phyloP scores from a whole-genome alignment of 225 moss, liverwort and hornwort species.

The Marchantia polymorpha region DNA sequence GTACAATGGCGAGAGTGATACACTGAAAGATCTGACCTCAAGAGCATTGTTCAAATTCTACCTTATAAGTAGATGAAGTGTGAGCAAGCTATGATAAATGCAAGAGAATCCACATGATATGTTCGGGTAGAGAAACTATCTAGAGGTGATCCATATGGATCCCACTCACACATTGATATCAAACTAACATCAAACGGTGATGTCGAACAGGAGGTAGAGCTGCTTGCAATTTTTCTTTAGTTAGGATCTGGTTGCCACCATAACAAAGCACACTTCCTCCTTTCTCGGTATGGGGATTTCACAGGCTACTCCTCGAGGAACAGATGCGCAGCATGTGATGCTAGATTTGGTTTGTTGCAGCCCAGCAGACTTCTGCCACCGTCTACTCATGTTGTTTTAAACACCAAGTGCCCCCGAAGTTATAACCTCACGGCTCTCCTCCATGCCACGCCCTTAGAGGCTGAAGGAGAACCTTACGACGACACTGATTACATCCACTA shows the following conservation, averaged over 20 bases:
- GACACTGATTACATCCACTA: slow-evolving; percentile 23
- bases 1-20: no score
- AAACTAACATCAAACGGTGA: no score
- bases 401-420: slow-evolving; percentile 13
- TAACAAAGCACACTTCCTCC: neutral
- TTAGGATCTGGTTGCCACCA: neutral
- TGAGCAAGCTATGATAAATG: no score
- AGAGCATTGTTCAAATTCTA: no score
- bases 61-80: no score
- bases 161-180: no score
- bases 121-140: no score
- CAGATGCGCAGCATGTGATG: slow-evolving; percentile 24
- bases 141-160: no score
- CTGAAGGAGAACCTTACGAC: neutral
- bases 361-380: slow-evolving; percentile 9
- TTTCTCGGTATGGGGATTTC: neutral
- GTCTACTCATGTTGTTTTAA: slow-evolving; percentile 25
- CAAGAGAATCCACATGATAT: no score
- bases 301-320: slow-evolving; percentile 23
- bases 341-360: slow-evolving; percentile 21
- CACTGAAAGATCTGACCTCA: no score
- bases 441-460: slow-evolving; percentile 7
- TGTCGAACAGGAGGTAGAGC: neutral
- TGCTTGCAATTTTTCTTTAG: neutral
- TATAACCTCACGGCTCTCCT: slow-evolving; percentile 21